Evolutionary conservation across 2,329 filamentous ascomycete genomes (phyloP).

Genomic region (Colletotrichum sojae): DNA sequence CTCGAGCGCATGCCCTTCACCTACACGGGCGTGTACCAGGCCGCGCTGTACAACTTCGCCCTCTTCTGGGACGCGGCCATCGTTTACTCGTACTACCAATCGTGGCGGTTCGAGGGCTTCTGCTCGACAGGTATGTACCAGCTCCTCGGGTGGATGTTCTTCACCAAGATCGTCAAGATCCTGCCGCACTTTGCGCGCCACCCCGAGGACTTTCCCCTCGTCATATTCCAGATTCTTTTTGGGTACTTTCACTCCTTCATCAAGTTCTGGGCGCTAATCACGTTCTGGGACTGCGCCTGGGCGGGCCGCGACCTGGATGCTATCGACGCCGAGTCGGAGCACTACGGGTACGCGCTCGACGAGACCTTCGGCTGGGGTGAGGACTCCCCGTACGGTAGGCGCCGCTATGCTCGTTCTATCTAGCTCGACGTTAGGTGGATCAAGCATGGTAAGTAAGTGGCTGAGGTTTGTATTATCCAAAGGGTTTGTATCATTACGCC

Average conservation of each 20-base stretch:
- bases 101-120: not conserved
- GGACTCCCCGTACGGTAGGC: not conserved
- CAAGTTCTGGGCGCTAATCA: conserved; percentile 69
- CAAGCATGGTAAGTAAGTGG: too few species aligned
- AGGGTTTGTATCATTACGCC: too few species aligned
- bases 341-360: not conserved
- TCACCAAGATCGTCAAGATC: conserved; percentile 71
- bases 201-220: conserved; percentile 64
- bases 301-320: conserved; percentile 53
- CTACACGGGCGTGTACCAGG: conserved; percentile 69
- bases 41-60: conserved; percentile 69
- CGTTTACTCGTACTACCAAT: conserved; percentile 46
- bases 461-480: too few species aligned
- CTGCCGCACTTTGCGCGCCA: conserved; percentile 65
- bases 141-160: conserved; percentile 62
- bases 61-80: conserved; percentile 65
- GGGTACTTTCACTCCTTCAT: conserved; percentile 71
- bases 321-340: conserved; percentile 37
- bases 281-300: conserved; percentile 63
- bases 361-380: not conserved
- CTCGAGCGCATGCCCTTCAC: conserved; percentile 61
- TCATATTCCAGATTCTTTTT: conserved; percentile 67
- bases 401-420: not conserved
- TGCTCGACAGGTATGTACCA: not conserved
- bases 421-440: too few species aligned